Evolutionary conservation across 345 rosid species (phyloP).

Genomic region (Gossypium bickii): DNA sequence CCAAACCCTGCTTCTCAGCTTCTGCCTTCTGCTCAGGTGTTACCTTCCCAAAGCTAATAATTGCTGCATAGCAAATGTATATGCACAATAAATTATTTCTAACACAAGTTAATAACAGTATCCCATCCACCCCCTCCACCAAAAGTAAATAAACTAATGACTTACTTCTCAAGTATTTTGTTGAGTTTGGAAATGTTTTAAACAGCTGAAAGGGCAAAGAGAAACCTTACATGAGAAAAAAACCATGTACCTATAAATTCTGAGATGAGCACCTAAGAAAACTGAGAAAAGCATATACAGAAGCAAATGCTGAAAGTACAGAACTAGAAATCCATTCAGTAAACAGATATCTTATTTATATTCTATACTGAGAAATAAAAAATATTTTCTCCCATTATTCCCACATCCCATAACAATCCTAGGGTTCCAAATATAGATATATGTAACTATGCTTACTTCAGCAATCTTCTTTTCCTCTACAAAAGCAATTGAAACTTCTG

Average conservation of each 20-base stretch:
- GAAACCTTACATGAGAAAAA: constrained; percentile 17
- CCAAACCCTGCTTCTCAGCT: constrained; percentile 55
- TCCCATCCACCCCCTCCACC: constrained; percentile 22
- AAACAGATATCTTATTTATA: background rate
- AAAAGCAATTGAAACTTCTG: constrained; percentile 85
- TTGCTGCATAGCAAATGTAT: constrained; percentile 44
- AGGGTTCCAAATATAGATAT: constrained; percentile 5
- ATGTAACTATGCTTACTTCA: constrained; percentile 46
- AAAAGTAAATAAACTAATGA: background rate
- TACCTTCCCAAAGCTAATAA: constrained; percentile 91
- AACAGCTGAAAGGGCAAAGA: constrained; percentile 50
- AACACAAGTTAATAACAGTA: background rate
- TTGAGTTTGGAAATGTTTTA: constrained; percentile 67
- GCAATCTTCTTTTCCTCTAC: constrained; percentile 80
- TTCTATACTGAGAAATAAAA: background rate
- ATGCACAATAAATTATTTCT: constrained; percentile 13
- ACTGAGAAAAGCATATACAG: background rate
- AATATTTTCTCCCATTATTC: background rate
- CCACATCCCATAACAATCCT: background rate
- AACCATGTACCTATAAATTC: constrained; percentile 5
- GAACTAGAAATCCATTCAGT: background rate
- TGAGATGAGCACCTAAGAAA: background rate
- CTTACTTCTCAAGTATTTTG: constrained; percentile 73
- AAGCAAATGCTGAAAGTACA: background rate
- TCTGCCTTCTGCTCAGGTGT: constrained; percentile 57